A percentile compares a stretch with the other conserved stretches of the same genome.
Conservation (phyloP, 2,329 filamentous ascomycete genomes). For the Neospermospora avenae region DNA sequence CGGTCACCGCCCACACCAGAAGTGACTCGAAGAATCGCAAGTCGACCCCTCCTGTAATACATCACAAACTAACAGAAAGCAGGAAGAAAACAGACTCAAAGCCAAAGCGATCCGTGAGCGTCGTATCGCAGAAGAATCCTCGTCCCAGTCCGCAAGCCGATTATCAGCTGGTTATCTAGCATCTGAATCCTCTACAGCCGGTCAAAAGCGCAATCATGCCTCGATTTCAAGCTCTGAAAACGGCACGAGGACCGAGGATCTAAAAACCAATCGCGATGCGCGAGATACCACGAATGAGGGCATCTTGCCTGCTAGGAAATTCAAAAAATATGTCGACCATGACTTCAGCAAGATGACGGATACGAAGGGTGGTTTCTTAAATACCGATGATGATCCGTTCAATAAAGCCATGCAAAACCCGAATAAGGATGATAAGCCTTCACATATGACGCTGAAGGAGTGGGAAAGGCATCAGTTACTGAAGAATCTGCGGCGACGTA, state of each 20-base stretch:
- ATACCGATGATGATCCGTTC: constrained; percentile 85
- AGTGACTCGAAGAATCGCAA: constrained; percentile 52
- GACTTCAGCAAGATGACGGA: constrained; percentile 98
- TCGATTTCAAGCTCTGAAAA: constrained; percentile 52
- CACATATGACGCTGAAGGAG: constrained; percentile 84
- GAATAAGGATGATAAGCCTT: constrained; percentile 62
- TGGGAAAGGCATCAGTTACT: constrained; percentile 85
- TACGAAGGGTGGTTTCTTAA: constrained; percentile 93
- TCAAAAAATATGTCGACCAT: constrained; percentile 93
- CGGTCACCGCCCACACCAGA: constrained; percentile 53
- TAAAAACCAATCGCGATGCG: constrained; percentile 67
- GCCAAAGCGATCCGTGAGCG: constrained; percentile 83
- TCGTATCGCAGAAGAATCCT: constrained; percentile 57
- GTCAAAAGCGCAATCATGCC: constrained; percentile 69
- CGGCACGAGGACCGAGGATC: constrained; percentile 32
- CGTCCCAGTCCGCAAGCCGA: constrained; percentile 37
- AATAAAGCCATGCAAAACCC: constrained; percentile 70
- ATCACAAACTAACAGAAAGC: constrained; percentile 5
- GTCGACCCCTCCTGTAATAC: constrained; percentile 19
- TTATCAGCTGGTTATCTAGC: constrained; percentile 69
- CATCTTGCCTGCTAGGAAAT: constrained; percentile 73
- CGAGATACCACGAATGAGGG: constrained; percentile 37
- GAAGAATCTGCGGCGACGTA: constrained; percentile 66
- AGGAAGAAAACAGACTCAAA: constrained; percentile 85
- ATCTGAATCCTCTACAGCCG: constrained; percentile 57